phyloP scores from a whole-genome alignment of 192 early-diverging fungal genomes.

The Umbelopsis vinacea region DNA sequence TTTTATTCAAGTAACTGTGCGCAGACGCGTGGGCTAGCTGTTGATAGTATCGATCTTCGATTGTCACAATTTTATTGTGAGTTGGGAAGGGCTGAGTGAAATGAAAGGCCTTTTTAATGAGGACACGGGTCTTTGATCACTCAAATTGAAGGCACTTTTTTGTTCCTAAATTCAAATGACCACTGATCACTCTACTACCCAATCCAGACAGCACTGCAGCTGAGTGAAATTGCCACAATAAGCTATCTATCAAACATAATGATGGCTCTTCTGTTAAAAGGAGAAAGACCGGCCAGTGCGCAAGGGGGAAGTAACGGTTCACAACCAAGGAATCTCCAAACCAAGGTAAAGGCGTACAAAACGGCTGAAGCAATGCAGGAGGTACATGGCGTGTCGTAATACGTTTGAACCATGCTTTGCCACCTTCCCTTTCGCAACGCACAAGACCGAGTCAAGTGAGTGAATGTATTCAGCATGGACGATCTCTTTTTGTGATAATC shows the following conservation, averaged over 20 bases:
- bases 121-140: slow-evolving; percentile 12
- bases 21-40: background rate
- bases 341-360: background rate
- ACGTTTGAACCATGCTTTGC: slow-evolving; percentile 7
- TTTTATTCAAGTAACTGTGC: slow-evolving; percentile 6
- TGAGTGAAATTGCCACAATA: slow-evolving; percentile 15
- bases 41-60: background rate
- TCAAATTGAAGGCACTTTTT: background rate
- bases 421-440: slow-evolving; percentile 19
- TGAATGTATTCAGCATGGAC: slow-evolving; percentile 1
- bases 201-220: slow-evolving; percentile 1
- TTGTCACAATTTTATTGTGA: too few relatives aligned
- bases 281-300: background rate
- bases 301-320: too few relatives aligned
- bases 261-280: background rate
- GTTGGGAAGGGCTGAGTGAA: too few relatives aligned
- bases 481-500: background rate
- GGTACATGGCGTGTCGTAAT: slow-evolving; percentile 13
- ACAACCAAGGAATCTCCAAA: too few relatives aligned
- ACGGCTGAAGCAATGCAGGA: slow-evolving; percentile 20
- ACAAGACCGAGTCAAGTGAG: slow-evolving; percentile 25
- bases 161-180: slow-evolving; percentile 2
- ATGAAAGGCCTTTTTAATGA: too few relatives aligned
- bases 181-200: slow-evolving; percentile 15
- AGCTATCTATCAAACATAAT: background rate